A percentile compares a stretch with the other conserved stretches of the same genome.
Conservation (phyloP, 2,329 filamentous ascomycete genomes). For the Diplodia intermedia region DNA sequence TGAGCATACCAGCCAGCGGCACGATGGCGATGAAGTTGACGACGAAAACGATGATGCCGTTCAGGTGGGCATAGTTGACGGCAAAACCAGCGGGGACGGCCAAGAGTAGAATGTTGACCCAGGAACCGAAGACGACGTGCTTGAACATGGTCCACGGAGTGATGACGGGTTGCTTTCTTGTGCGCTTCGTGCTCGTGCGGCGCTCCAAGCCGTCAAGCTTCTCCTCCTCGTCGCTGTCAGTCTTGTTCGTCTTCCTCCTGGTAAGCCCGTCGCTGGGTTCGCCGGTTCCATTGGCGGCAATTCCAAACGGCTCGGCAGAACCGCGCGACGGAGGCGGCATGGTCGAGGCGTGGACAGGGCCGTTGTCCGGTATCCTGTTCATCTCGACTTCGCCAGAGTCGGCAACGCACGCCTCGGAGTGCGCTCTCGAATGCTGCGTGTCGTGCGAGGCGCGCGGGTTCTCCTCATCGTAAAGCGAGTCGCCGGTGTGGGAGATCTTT, state of each 20-base stretch:
- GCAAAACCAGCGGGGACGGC: conserved; percentile 79
- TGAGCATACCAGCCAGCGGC: conserved; percentile 83
- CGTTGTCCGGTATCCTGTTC: background rate
- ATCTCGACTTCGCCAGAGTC: conserved; percentile 8
- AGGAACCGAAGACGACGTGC: conserved; percentile 79
- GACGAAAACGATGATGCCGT: conserved; percentile 66
- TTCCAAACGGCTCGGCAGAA: conserved; percentile 4
- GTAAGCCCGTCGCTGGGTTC: conserved; percentile 17
- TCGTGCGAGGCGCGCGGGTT: conserved; percentile 34
- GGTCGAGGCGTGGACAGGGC: conserved; percentile 15
- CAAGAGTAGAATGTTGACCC: conserved; percentile 83
- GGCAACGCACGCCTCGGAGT: conserved; percentile 21
- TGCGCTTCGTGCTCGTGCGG: conserved; percentile 18
- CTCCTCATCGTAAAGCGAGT: conserved; percentile 41
- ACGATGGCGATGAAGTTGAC: conserved; percentile 95
- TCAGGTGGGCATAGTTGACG: conserved; percentile 67
- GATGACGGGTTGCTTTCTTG: conserved; percentile 36
- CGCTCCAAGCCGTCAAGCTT: conserved; percentile 4
- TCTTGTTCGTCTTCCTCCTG: conserved; percentile 6
- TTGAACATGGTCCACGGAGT: conserved; percentile 62
- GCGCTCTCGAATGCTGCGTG: conserved; percentile 14
- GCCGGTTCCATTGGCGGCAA: background rate
- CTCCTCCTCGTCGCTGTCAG: conserved; percentile 6
- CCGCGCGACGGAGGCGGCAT: conserved; percentile 21
- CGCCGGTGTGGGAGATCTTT: conserved; percentile 27